Conservation (phyloP, 2,329 filamentous ascomycete genomes). For the Fusarium papillatum region DNA sequence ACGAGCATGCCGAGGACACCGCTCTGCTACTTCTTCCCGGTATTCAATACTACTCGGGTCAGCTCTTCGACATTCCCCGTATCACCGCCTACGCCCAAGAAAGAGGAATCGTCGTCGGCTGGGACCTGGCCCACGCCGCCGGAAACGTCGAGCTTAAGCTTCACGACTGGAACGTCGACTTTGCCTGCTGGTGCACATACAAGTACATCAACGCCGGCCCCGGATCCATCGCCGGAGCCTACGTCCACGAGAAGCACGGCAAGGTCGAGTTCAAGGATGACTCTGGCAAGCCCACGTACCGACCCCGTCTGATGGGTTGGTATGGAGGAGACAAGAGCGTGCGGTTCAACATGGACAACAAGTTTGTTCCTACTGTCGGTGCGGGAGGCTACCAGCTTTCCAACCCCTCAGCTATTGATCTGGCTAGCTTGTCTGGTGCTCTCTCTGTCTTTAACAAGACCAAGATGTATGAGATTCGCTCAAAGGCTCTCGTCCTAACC, state of each 20-base stretch:
- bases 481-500: constrained; percentile 81
- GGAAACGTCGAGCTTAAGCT: constrained; percentile 86
- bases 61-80: constrained; percentile 84
- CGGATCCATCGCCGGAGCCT: constrained; percentile 83
- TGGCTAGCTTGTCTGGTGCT: constrained; percentile 80
- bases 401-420: constrained; percentile 84
- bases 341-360: constrained; percentile 87
- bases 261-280: constrained; percentile 59
- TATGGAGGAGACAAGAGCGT: constrained; percentile 85
- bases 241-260: constrained; percentile 83
- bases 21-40: constrained; percentile 87
- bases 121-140: constrained; percentile 90
- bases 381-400: constrained; percentile 88
- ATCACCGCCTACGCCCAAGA: constrained; percentile 85
- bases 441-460: constrained; percentile 82
- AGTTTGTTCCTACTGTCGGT: constrained; percentile 82
- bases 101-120: constrained; percentile 81
- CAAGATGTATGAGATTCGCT: constrained; percentile 75
- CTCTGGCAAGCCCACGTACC: constrained; percentile 60
- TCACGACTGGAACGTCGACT: constrained; percentile 93
- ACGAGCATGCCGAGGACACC: constrained; percentile 78
- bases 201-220: constrained; percentile 94
- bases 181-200: constrained; percentile 94
- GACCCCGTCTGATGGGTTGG: constrained; percentile 83
- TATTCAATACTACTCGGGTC: constrained; percentile 93